These are phyloP conservation scores for Pyrrhoderma noxium DNA, from an alignment of 1,284 basidiomycete genomes.

Conservation along the genomic window DNA sequence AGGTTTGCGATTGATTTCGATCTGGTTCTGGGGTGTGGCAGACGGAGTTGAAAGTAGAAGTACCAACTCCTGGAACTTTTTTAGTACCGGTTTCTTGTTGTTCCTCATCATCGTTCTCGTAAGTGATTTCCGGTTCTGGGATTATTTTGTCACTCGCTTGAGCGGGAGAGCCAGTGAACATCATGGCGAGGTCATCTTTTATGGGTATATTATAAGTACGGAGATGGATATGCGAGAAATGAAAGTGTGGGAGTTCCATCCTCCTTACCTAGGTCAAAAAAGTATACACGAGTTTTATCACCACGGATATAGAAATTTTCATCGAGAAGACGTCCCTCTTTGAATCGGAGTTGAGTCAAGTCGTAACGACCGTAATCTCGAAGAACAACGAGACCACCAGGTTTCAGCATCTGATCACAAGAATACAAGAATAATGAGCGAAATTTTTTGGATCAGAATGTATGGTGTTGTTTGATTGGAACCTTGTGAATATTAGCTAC, in stretches of 20 bases:
- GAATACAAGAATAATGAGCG: neutral
- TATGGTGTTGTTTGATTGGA: constrained; percentile 17
- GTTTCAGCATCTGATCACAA: constrained; percentile 85
- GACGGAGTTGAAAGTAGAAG: no score
- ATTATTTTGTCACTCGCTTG: constrained; percentile 29
- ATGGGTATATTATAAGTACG: neutral
- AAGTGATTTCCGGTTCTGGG: constrained; percentile 31
- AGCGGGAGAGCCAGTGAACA: constrained; percentile 64
- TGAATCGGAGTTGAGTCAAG: constrained; percentile 90
- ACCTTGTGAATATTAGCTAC: constrained; percentile 80
- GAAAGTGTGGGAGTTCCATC: no score
- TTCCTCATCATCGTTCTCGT: constrained; percentile 30
- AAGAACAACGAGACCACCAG: constrained; percentile 77
- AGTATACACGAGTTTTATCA: constrained; percentile 92
- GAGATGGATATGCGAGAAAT: no score
- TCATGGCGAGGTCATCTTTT: constrained; percentile 71
- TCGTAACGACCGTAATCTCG: constrained; percentile 97
- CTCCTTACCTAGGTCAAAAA: constrained; percentile 82
- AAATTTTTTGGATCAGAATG: no score
- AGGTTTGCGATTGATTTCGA: no score
- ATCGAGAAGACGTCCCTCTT: constrained; percentile 77
- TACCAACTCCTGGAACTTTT: no score
- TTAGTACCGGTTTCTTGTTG: neutral
- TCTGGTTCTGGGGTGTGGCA: neutral
- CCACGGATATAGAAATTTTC: constrained; percentile 94